A percentile compares a stretch with the other conserved stretches of the same genome.
Conservation (phyloP, 2,329 filamentous ascomycete genomes). For the Tolypocladium cylindrosporum region DNA sequence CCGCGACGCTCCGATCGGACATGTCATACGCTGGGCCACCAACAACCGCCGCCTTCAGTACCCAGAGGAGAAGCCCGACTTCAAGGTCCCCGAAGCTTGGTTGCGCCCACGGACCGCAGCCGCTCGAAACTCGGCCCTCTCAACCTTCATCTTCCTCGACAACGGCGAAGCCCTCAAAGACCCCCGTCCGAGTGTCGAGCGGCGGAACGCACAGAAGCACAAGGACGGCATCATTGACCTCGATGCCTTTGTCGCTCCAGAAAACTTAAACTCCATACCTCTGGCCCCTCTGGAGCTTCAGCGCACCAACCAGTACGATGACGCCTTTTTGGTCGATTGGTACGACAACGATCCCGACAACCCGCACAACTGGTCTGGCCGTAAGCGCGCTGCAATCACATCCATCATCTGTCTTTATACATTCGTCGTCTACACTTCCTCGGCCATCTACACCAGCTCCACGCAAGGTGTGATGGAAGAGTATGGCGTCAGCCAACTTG, state of each 20-base stretch:
- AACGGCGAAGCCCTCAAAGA: no score
- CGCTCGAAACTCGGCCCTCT: no score
- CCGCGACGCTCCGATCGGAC: constrained; percentile 48
- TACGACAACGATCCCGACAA: constrained; percentile 44
- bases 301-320: constrained; percentile 31
- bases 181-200: neutral
- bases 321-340: constrained; percentile 42
- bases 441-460: constrained; percentile 37
- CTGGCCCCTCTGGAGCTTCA: constrained; percentile 27
- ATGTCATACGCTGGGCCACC: constrained; percentile 45
- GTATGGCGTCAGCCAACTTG: constrained; percentile 41
- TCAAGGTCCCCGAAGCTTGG: constrained; percentile 36
- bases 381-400: constrained; percentile 30
- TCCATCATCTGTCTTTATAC: constrained; percentile 47
- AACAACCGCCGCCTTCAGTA: constrained; percentile 44
- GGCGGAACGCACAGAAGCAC: neutral
- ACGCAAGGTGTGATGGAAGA: constrained; percentile 36
- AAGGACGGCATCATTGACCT: neutral
- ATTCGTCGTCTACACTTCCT: constrained; percentile 45
- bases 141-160: no score
- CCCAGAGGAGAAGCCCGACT: constrained; percentile 48
- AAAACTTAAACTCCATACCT: constrained; percentile 28
- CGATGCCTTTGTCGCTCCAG: constrained; percentile 3
- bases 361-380: constrained; percentile 44
- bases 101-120: neutral